Evolutionary conservation across 345 rosid species (phyloP).

Genomic region (Gossypium bickii): DNA sequence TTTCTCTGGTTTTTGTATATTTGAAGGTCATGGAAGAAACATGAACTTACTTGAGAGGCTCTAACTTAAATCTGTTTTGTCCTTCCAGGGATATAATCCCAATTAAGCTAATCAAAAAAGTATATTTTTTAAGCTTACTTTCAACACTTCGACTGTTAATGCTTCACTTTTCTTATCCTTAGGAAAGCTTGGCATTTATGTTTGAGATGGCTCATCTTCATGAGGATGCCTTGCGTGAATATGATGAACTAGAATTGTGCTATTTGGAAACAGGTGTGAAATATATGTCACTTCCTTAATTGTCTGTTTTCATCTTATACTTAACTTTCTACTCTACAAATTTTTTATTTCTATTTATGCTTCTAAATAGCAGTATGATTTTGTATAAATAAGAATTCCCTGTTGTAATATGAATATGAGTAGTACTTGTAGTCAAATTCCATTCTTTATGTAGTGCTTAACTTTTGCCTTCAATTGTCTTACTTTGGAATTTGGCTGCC

Average conservation of each 20-base stretch:
- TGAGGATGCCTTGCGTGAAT: conserved; percentile 95
- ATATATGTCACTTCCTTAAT: conserved; percentile 1
- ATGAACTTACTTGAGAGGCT: conserved; percentile 1
- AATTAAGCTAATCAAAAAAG: not conserved
- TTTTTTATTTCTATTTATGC: not conserved
- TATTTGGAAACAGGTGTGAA: conserved; percentile 82
- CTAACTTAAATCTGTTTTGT: conserved; percentile 9
- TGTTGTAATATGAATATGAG: not conserved
- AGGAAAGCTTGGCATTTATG: conserved; percentile 99
- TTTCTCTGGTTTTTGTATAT: not conserved
- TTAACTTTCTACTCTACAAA: not conserved
- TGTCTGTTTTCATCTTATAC: not conserved
- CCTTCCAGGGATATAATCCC: conserved; percentile 2
- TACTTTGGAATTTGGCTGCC: not conserved
- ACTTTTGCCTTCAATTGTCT: not conserved
- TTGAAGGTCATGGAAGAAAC: conserved; percentile 8
- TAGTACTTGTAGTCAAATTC: not conserved
- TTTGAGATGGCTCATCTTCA: conserved; percentile 96
- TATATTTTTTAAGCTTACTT: conserved; percentile 13
- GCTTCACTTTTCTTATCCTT: conserved; percentile 24
- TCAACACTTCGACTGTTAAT: conserved; percentile 9
- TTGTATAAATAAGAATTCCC: not conserved
- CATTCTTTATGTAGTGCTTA: not conserved
- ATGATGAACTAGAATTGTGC: conserved; percentile 94
- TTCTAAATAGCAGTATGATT: not conserved